These are phyloP conservation scores for Petrea volubilis DNA, from an alignment of 257 asterid genomes.

Conservation along the genomic window DNA sequence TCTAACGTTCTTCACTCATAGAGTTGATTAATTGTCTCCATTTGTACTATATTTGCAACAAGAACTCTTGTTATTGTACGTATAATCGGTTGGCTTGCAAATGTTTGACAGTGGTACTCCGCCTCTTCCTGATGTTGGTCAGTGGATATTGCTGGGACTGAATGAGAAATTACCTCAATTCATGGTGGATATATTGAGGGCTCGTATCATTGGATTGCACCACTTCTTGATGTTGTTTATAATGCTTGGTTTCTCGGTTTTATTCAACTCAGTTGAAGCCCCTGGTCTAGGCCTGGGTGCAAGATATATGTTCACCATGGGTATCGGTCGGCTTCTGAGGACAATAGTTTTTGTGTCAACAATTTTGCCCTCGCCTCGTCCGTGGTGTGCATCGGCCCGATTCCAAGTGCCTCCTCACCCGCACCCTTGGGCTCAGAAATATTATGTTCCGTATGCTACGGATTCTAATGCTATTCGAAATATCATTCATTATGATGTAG, in stretches of 20 bases:
- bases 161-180: constrained; percentile 77
- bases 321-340: constrained; percentile 89
- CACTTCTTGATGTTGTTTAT: constrained; percentile 93
- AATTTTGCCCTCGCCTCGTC: constrained; percentile 93
- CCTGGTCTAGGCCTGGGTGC: constrained; percentile 98
- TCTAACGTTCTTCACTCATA: neutral
- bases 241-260: constrained; percentile 94
- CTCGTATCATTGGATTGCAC: constrained; percentile 90
- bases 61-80: constrained; percentile 7
- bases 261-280: constrained; percentile 82
- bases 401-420: constrained; percentile 76
- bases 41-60: neutral
- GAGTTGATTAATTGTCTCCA: neutral
- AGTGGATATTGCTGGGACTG: constrained; percentile 84
- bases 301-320: constrained; percentile 97
- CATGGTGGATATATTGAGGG: constrained; percentile 67
- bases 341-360: constrained; percentile 85
- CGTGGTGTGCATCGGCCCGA: constrained; percentile 95
- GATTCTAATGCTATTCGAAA: constrained; percentile 70
- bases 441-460: constrained; percentile 79
- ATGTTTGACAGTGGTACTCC: constrained; percentile 58
- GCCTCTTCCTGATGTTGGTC: constrained; percentile 98
- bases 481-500: constrained; percentile 69
- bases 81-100: constrained; percentile 31
- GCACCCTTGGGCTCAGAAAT: constrained; percentile 90